A percentile compares a stretch with the other conserved stretches of the same genome.
These are phyloP conservation scores for Sugiyamaella japonica DNA, from an alignment of 1,139 yeast species.

Conservation along the genomic window DNA sequence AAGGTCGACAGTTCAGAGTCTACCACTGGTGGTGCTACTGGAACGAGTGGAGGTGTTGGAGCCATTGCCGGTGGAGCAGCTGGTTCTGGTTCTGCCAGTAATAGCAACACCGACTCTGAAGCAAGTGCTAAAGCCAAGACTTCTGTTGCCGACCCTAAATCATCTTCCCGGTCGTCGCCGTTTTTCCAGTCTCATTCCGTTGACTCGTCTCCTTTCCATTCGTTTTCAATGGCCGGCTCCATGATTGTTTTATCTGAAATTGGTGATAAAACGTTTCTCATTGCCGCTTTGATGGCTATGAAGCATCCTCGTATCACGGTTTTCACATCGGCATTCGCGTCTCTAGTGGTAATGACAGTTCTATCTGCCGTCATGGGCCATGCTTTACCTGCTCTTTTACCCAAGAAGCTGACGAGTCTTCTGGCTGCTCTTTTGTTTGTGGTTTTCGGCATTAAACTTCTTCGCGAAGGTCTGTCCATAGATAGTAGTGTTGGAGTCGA, in stretches of 20 bases:
- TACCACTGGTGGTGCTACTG: background rate
- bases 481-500: slow-evolving; percentile 82
- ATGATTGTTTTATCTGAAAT: slow-evolving; percentile 94
- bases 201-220: slow-evolving; percentile 26
- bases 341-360: slow-evolving; percentile 86
- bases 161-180: background rate
- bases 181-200: background rate
- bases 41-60: slow-evolving; percentile 8
- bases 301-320: slow-evolving; percentile 79
- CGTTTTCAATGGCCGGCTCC: slow-evolving; percentile 41
- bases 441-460: slow-evolving; percentile 75
- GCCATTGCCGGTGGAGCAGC: slow-evolving; percentile 10
- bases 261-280: slow-evolving; percentile 94
- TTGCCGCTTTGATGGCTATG: slow-evolving; percentile 99
- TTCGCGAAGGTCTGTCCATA: slow-evolving; percentile 82
- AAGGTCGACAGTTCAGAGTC: background rate
- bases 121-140: background rate
- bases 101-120: background rate
- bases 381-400: slow-evolving; percentile 78
- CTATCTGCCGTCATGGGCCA: slow-evolving; percentile 91
- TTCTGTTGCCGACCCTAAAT: background rate
- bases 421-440: slow-evolving; percentile 79
- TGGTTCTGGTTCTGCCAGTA: background rate
- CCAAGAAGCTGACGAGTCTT: slow-evolving; percentile 76
- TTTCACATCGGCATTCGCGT: slow-evolving; percentile 82